Evolutionary conservation across 2,329 filamentous ascomycete genomes (phyloP).

Genomic region (Ceratocystis variospora): DNA sequence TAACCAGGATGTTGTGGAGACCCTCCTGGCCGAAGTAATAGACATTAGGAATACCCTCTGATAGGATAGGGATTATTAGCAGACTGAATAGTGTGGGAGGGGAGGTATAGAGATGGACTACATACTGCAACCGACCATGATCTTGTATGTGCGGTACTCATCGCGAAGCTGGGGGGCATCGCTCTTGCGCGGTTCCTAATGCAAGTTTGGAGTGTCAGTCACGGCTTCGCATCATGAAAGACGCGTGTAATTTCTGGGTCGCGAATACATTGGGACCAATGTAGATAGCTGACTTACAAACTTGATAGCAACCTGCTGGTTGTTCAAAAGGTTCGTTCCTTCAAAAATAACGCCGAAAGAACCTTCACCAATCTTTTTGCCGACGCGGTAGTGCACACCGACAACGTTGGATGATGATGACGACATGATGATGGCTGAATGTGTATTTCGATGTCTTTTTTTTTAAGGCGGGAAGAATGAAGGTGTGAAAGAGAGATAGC

Average conservation of each 20-base stretch:
- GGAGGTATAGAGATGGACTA: slow-evolving; percentile 25
- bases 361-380: slow-evolving; percentile 98
- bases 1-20: slow-evolving; percentile 96
- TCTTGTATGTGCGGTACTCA: slow-evolving; percentile 99
- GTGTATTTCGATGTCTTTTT: background rate
- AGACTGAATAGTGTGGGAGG: background rate
- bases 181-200: slow-evolving; percentile 93
- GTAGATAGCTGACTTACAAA: slow-evolving; percentile 49
- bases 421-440: slow-evolving; percentile 46
- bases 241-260: too few relatives aligned
- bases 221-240: background rate
- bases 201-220: background rate
- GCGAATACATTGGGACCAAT: background rate
- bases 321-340: slow-evolving; percentile 95
- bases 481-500: background rate
- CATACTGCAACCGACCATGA: slow-evolving; percentile 97
- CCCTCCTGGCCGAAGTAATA: slow-evolving; percentile 99
- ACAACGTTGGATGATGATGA: slow-evolving; percentile 92
- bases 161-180: slow-evolving; percentile 95
- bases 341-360: slow-evolving; percentile 98
- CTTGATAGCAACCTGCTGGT: slow-evolving; percentile 98
- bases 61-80: background rate
- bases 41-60: slow-evolving; percentile 96
- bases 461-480: background rate
- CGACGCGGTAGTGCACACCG: slow-evolving; percentile 94